Percentiles rank a stretch among this genome's conserved stretches.
phyloP scores from a whole-genome alignment of 192 early-diverging fungal species.

The Entomortierella lignicola region DNA sequence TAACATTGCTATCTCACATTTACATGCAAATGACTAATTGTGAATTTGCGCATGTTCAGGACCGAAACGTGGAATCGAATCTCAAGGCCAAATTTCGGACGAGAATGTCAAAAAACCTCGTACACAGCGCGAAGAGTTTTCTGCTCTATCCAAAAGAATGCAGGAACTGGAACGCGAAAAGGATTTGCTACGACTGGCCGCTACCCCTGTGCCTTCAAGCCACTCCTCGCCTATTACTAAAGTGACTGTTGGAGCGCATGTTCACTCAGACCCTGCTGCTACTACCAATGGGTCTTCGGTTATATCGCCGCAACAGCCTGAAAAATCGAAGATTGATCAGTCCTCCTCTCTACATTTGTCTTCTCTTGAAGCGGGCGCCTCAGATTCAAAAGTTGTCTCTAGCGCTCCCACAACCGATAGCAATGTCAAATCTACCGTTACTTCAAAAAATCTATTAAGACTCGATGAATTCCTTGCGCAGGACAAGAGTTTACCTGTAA shows the following conservation, averaged over 20 bases:
- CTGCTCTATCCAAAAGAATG: conserved; percentile 22
- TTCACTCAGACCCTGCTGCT: not conserved
- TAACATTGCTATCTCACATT: no score
- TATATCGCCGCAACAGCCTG: not conserved
- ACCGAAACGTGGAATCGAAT: conserved; percentile 1
- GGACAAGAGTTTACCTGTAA: not conserved
- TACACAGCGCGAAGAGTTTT: conserved; percentile 10
- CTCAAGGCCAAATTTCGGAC: not conserved
- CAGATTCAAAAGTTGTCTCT: not conserved
- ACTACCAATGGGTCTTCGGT: not conserved
- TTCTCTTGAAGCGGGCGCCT: not conserved
- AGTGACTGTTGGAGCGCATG: not conserved
- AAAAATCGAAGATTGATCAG: not conserved
- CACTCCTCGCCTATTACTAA: not conserved
- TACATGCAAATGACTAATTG: not conserved
- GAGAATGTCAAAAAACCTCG: conserved; percentile 9
- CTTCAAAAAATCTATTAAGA: not conserved
- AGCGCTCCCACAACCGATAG: not conserved
- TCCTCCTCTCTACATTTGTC: not conserved
- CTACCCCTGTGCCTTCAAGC: not conserved
- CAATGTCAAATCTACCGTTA: not conserved
- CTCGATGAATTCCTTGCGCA: conserved; percentile 23
- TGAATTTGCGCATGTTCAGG: conserved; percentile 3
- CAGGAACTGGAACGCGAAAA: conserved; percentile 22
- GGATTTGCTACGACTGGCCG: not conserved